Conservation (phyloP, 495 filamentous ascomycete genomes). For the Aspergillus saccharolyticus region DNA sequence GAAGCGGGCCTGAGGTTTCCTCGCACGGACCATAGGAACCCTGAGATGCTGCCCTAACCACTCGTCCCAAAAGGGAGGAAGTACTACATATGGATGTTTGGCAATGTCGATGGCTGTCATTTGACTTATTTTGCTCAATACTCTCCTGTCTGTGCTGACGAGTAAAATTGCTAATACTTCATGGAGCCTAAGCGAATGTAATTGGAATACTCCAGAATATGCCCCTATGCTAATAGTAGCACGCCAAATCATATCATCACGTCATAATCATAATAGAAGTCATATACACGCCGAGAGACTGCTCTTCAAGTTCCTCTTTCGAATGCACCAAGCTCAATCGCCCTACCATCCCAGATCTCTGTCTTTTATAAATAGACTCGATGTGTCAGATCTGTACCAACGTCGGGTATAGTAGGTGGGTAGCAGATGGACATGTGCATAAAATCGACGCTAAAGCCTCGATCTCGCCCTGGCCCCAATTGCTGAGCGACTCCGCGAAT, state of each 20-base stretch:
- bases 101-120: too few species aligned
- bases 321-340: constrained; percentile 6
- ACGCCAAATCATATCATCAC: constrained; percentile 25
- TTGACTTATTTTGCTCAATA: too few species aligned
- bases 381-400: constrained; percentile 6
- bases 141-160: too few species aligned
- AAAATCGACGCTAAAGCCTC: neutral
- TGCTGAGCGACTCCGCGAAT: neutral
- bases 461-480: neutral
- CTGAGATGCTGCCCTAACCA: neutral
- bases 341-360: constrained; percentile 3
- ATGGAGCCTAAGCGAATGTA: constrained; percentile 8
- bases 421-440: neutral
- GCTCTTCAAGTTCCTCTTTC: constrained; percentile 2
- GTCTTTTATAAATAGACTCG: constrained; percentile 1
- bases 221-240: constrained; percentile 7
- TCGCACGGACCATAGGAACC: neutral
- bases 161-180: neutral
- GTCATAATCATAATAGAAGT: constrained; percentile 33
- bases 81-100: too few species aligned
- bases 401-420: neutral
- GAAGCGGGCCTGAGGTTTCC: neutral
- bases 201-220: constrained; percentile 11
- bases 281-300: constrained; percentile 18
- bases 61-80: neutral